Percentiles rank a stretch among this genome's conserved stretches.
phyloP scores from a whole-genome alignment of 1,284 basidiomycete genomes.

The Mrakiaceae sp. region DNA sequence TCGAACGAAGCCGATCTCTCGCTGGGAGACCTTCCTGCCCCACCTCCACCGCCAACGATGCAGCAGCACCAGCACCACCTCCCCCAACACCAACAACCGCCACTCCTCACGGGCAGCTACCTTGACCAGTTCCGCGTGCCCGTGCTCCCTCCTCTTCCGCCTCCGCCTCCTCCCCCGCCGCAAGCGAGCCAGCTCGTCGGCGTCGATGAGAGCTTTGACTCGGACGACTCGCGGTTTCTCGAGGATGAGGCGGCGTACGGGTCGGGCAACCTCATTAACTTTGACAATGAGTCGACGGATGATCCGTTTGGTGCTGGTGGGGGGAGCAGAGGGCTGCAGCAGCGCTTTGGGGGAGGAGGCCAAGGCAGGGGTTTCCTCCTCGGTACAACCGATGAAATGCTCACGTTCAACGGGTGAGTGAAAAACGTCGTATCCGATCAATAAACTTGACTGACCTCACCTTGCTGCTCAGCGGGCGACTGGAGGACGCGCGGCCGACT shows the following conservation, averaged over 20 bases:
- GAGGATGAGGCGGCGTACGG: neutral
- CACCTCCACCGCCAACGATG: neutral
- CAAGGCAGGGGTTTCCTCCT: conserved; percentile 22
- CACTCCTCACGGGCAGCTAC: neutral
- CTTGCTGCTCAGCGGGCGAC: neutral
- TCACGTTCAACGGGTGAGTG: conserved; percentile 30
- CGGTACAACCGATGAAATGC: conserved; percentile 33
- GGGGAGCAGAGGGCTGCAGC: neutral
- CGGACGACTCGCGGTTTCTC: neutral
- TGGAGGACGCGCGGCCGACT: conserved; percentile 6
- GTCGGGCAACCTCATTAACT: neutral
- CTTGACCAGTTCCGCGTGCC: neutral
- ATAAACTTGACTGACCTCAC: neutral
- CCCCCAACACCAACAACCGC: neutral
- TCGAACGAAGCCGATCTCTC: conserved; percentile 8
- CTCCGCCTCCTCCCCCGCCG: neutral
- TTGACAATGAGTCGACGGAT: conserved; percentile 1
- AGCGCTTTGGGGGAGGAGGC: neutral
- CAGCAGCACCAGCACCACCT: neutral
- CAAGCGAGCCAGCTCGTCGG: neutral
- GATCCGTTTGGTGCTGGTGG: neutral
- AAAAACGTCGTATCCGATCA: neutral
- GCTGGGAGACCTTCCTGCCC: neutral
- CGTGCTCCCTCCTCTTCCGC: neutral
- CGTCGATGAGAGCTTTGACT: neutral